Evolutionary conservation across 73 alveolate species (phyloP).

Genomic region (Paramecium tetraurelia): DNA sequence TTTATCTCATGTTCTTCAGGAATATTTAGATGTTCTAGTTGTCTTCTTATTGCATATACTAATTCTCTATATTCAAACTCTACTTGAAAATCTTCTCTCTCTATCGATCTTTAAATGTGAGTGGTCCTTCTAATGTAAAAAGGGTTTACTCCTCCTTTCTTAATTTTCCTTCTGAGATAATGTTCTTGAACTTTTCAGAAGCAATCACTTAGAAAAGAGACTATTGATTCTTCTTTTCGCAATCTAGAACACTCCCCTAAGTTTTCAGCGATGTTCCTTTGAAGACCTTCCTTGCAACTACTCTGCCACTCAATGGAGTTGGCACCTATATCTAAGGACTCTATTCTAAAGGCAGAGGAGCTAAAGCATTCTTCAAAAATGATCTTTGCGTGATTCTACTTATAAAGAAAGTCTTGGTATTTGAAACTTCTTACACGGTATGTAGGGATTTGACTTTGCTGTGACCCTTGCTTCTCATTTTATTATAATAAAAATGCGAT

Average conservation of each 20-base stretch:
- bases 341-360: background rate
- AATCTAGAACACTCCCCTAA: background rate
- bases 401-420: background rate
- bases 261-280: background rate
- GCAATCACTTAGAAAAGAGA: background rate
- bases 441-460: too few species aligned
- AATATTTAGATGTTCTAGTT: background rate
- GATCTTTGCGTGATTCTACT: background rate
- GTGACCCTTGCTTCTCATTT: too few species aligned
- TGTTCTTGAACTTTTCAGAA: background rate
- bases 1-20: background rate
- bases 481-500: too few species aligned
- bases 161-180: background rate
- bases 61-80: background rate
- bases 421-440: background rate
- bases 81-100: background rate
- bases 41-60: background rate
- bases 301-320: background rate
- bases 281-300: background rate
- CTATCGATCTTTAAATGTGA: background rate
- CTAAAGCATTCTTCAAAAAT: background rate
- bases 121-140: background rate
- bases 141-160: background rate
- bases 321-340: background rate
- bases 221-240: background rate